Evolutionary conservation across 768 basidiomycete species (phyloP).

Genomic region (Tylopilus cervinicoccineus): DNA sequence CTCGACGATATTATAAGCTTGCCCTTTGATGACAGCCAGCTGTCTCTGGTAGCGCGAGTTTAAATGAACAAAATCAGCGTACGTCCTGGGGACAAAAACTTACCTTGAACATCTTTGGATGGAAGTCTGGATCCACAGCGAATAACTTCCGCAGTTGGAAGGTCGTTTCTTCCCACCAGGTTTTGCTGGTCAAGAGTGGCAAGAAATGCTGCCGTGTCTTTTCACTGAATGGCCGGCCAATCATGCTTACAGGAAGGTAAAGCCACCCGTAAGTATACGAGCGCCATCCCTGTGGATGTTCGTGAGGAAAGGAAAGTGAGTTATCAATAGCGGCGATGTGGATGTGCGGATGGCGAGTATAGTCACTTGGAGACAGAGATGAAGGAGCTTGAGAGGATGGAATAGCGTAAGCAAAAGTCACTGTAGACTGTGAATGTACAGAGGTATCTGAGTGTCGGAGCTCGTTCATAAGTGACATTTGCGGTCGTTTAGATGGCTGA

Average conservation of each 20-base stretch:
- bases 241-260: slow-evolving; percentile 79
- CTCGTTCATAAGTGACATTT: slow-evolving; percentile 75
- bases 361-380: slow-evolving; percentile 35
- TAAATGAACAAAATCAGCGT: slow-evolving; percentile 3
- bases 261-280: slow-evolving; percentile 89
- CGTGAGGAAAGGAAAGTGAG: slow-evolving; percentile 87
- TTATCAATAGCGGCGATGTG: slow-evolving; percentile 95
- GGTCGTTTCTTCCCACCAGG: slow-evolving; percentile 90
- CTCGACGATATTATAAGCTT: slow-evolving; percentile 88
- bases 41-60: slow-evolving; percentile 52
- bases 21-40: slow-evolving; percentile 90
- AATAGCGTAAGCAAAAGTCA: slow-evolving; percentile 38
- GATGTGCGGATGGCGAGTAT: slow-evolving; percentile 69
- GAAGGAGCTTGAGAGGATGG: slow-evolving; percentile 33
- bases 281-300: slow-evolving; percentile 78
- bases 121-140: slow-evolving; percentile 79
- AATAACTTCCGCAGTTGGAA: slow-evolving; percentile 73
- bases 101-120: slow-evolving; percentile 86
- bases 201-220: slow-evolving; percentile 79
- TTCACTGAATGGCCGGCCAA: slow-evolving; percentile 82
- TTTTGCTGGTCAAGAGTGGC: slow-evolving; percentile 74
- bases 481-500: slow-evolving; percentile 56
- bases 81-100: slow-evolving; percentile 22
- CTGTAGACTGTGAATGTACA: slow-evolving; percentile 36
- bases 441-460: slow-evolving; percentile 46